These are phyloP conservation scores for Cnidoscolus chayamansa DNA, from an alignment of 441 rosid species.

Conservation along the genomic window DNA sequence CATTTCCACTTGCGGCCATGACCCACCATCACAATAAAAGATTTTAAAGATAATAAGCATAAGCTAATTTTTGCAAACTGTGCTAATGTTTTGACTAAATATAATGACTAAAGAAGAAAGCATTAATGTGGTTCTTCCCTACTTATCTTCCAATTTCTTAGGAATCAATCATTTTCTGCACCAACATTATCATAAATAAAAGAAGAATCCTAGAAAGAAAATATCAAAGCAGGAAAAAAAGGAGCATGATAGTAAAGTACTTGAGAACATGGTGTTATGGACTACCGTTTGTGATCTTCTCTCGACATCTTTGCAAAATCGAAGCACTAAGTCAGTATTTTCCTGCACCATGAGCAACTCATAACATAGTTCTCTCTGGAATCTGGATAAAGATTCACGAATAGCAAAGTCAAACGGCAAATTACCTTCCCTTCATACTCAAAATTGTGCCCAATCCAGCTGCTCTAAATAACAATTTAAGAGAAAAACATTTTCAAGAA, in stretches of 20 bases:
- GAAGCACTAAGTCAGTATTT: slow-evolving; percentile 55
- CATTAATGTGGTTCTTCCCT: no score
- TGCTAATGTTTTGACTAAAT: no score
- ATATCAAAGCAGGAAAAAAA: background rate
- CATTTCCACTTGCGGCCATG: background rate
- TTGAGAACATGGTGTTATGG: slow-evolving; percentile 31
- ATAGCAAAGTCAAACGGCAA: background rate
- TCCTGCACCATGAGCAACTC: slow-evolving; percentile 43
- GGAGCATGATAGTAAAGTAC: slow-evolving; percentile 19
- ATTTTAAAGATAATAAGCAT: background rate
- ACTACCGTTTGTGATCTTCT: slow-evolving; percentile 73
- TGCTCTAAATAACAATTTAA: slow-evolving; percentile 55
- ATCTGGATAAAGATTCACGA: slow-evolving; percentile 13
- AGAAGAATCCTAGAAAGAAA: slow-evolving; percentile 11
- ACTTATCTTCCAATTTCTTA: no score
- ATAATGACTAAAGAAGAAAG: no score
- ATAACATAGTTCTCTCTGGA: background rate
- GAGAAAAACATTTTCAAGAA: slow-evolving; percentile 33
- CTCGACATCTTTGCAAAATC: slow-evolving; percentile 93
- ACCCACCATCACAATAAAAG: background rate
- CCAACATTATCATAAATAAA: background rate
- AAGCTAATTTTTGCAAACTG: no score
- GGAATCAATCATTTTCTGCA: background rate
- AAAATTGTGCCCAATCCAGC: slow-evolving; percentile 65
- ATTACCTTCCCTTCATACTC: slow-evolving; percentile 65